Evolutionary conservation across 768 basidiomycete species (phyloP).

Genomic region (Dioszegia crocea): DNA sequence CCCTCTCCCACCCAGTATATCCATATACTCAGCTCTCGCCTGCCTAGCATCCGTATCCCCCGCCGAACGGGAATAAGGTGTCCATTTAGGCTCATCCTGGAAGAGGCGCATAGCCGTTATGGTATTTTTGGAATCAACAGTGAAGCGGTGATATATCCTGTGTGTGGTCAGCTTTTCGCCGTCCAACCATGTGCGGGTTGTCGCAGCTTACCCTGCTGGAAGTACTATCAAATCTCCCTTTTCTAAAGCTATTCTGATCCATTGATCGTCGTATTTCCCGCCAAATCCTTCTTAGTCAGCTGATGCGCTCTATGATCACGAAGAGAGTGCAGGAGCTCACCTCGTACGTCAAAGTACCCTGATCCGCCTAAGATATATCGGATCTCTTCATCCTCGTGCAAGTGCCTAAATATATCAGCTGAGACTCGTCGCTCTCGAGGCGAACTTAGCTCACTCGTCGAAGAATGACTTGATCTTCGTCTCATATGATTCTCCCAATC

Average conservation of each 20-base stretch:
- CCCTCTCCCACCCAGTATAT: slow-evolving; percentile 16
- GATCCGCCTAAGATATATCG: slow-evolving; percentile 79
- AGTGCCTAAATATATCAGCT: slow-evolving; percentile 59
- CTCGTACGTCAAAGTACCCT: slow-evolving; percentile 88
- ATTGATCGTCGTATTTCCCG: slow-evolving; percentile 50
- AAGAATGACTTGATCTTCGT: slow-evolving; percentile 76
- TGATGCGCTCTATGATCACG: background rate
- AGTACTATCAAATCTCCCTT: slow-evolving; percentile 81
- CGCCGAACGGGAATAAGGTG: slow-evolving; percentile 63
- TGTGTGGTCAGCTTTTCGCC: background rate
- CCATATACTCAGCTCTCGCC: slow-evolving; percentile 32
- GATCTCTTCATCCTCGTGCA: slow-evolving; percentile 96
- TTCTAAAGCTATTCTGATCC: slow-evolving; percentile 74
- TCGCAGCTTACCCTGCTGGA: slow-evolving; percentile 60
- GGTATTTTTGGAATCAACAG: slow-evolving; percentile 68
- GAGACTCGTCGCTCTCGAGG: background rate
- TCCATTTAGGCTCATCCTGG: slow-evolving; percentile 92
- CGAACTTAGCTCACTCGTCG: slow-evolving; percentile 59
- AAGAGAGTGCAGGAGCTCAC: slow-evolving; percentile 52
- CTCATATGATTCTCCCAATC: slow-evolving; percentile 79
- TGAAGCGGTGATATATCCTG: slow-evolving; percentile 86
- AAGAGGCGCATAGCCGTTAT: slow-evolving; percentile 79
- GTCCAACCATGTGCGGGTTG: background rate
- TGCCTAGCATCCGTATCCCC: slow-evolving; percentile 49
- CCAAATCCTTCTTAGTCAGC: slow-evolving; percentile 15